Percentiles rank a stretch among this genome's conserved stretches.
Evolutionary conservation across 1,284 basidiomycete genomes (phyloP).

Genomic region (Cryptococcus floricola): DNA sequence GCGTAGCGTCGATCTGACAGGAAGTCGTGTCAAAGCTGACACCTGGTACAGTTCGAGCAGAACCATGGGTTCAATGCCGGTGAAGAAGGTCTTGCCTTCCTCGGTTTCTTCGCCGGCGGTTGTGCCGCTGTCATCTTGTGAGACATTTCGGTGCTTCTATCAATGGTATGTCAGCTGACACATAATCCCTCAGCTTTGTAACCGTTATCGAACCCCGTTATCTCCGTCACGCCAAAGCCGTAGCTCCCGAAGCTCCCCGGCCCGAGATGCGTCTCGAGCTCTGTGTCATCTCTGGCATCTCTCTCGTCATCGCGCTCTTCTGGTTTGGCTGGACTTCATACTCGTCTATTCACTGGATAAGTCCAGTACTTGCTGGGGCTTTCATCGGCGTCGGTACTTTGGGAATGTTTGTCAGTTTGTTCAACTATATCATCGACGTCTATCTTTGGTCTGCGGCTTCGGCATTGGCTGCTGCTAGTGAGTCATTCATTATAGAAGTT

Average conservation of each 20-base stretch:
- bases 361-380: constrained; percentile 50
- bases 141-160: constrained; percentile 5
- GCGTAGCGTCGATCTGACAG: not conserved
- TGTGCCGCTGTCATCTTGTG: constrained; percentile 31
- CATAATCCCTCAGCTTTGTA: constrained; percentile 17
- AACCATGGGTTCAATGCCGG: constrained; percentile 53
- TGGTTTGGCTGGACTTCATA: constrained; percentile 52
- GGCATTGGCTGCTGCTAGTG: constrained; percentile 52
- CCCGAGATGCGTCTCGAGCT: constrained; percentile 44
- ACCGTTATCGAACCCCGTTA: constrained; percentile 33
- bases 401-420: constrained; percentile 57
- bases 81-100: constrained; percentile 52
- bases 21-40: not conserved
- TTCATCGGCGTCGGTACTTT: constrained; percentile 50
- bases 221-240: constrained; percentile 23
- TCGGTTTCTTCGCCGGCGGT: constrained; percentile 52
- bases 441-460: constrained; percentile 54
- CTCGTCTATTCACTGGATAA: constrained; percentile 49
- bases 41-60: constrained; percentile 34
- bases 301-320: constrained; percentile 46
- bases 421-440: constrained; percentile 54
- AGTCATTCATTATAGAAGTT: not conserved
- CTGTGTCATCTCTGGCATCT: constrained; percentile 49
- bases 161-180: not conserved
- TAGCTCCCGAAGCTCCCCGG: constrained; percentile 25